phyloP scores from a whole-genome alignment of 2,329 filamentous ascomycete species.

The Fusarium cyanostomum region DNA sequence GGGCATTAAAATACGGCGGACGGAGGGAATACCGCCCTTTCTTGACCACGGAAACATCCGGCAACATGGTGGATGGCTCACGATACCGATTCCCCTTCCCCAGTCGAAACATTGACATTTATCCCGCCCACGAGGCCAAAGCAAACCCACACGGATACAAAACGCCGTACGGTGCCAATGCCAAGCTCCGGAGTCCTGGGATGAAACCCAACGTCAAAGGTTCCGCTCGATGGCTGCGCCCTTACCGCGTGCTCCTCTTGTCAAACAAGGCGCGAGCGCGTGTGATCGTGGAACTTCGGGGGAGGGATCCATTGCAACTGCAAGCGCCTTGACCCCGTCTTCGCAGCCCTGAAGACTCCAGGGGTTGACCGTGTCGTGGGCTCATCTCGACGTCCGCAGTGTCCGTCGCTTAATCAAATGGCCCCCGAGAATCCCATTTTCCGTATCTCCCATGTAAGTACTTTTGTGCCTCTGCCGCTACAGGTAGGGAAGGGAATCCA shows the following conservation, averaged over 20 bases:
- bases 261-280: slow-evolving; percentile 21
- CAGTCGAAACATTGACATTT: background rate
- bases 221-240: background rate
- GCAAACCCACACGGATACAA: background rate
- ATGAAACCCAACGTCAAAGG: background rate
- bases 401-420: slow-evolving; percentile 17
- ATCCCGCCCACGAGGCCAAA: background rate
- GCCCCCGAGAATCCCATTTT: slow-evolving; percentile 1
- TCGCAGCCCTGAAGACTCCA: slow-evolving; percentile 12
- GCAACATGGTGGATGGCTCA: background rate
- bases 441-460: slow-evolving; percentile 8
- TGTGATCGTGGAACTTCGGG: slow-evolving; percentile 30
- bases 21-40: background rate
- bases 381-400: slow-evolving; percentile 39
- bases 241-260: slow-evolving; percentile 6
- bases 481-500: no score
- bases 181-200: background rate
- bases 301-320: background rate
- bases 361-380: slow-evolving; percentile 32
- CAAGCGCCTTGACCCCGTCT: slow-evolving; percentile 16
- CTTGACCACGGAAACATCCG: background rate
- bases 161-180: slow-evolving; percentile 6
- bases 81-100: background rate
- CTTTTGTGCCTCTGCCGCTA: slow-evolving; percentile 4
- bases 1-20: background rate